A percentile compares a stretch with the other conserved stretches of the same genome.
These are phyloP conservation scores for Colletotrichum navitas DNA, from an alignment of 2,329 filamentous ascomycete genomes.

Conservation along the genomic window DNA sequence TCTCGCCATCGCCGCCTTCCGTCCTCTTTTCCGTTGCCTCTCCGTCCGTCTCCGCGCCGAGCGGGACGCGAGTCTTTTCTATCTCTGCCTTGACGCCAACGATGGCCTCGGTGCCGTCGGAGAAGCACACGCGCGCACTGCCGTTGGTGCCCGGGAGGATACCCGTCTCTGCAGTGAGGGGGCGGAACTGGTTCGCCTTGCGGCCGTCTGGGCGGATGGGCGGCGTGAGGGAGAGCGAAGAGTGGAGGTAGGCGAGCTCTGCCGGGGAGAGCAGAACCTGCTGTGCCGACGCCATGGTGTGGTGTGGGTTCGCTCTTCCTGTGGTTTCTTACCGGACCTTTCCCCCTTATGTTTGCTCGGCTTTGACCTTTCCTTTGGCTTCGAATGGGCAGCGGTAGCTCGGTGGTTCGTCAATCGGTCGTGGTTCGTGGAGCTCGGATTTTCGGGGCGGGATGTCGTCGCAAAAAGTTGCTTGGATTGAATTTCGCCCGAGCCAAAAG, in stretches of 20 bases:
- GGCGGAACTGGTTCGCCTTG: conserved; percentile 86
- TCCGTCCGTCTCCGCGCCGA: conserved; percentile 52
- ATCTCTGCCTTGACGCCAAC: conserved; percentile 97
- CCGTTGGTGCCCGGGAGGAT: conserved; percentile 92
- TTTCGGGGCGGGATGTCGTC: conserved; percentile 15
- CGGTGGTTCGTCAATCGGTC: background rate
- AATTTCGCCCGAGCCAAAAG: conserved; percentile 25
- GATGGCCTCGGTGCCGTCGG: conserved; percentile 95
- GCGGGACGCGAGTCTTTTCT: conserved; percentile 70
- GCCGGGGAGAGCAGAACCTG: conserved; percentile 89
- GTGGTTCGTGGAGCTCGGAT: conserved; percentile 1
- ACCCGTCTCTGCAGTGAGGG: conserved; percentile 88
- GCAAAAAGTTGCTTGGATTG: conserved; percentile 38
- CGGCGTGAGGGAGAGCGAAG: conserved; percentile 82
- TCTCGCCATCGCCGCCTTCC: conserved; percentile 49
- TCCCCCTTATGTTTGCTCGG: background rate
- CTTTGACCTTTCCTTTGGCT: background rate
- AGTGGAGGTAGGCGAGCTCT: conserved; percentile 95
- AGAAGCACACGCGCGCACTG: conserved; percentile 92
- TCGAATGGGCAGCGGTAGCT: background rate
- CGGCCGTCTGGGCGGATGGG: conserved; percentile 93
- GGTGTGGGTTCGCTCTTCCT: background rate
- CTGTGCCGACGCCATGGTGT: conserved; percentile 55
- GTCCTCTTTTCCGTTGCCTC: conserved; percentile 50
- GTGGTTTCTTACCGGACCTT: background rate